Evolutionary conservation across 192 early-diverging fungal species (phyloP).

Genomic region (Backusella tarrabulga): DNA sequence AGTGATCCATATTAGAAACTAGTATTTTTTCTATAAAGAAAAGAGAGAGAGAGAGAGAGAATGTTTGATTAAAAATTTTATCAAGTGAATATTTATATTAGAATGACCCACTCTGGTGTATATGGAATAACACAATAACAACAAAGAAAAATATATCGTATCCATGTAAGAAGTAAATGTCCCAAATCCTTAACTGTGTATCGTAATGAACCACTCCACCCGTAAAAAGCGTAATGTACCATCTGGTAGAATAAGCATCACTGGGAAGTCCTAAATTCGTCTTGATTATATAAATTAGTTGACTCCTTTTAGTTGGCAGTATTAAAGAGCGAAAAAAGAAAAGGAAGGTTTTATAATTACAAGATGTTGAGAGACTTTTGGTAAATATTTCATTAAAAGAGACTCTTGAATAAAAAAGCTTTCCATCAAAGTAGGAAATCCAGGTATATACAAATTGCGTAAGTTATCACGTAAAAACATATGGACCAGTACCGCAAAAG

Average conservation of each 20-base stretch:
- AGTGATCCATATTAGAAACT: conserved; percentile 43
- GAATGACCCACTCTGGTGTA: conserved; percentile 39
- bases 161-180: conserved; percentile 48
- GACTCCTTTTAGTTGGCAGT: neutral
- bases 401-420: conserved; percentile 56
- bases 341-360: conserved; percentile 32
- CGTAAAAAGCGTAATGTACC: conserved; percentile 60
- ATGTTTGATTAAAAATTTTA: too few species aligned
- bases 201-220: conserved; percentile 52
- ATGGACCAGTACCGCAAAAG: conserved; percentile 48
- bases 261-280: conserved; percentile 41
- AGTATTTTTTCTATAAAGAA: conserved; percentile 20
- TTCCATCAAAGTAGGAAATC: conserved; percentile 56
- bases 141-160: conserved; percentile 55
- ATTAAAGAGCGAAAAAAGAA: neutral
- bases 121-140: conserved; percentile 46
- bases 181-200: conserved; percentile 55
- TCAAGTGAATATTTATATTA: too few species aligned
- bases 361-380: conserved; percentile 43
- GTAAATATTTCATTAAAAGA: conserved; percentile 42
- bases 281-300: conserved; percentile 19
- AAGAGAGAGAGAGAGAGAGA: neutral
- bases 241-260: conserved; percentile 52
- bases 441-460: conserved; percentile 50
- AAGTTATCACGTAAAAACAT: conserved; percentile 47